Conservation (phyloP, 352 stramenopile genomes). For the Phytophthora vignae region DNA sequence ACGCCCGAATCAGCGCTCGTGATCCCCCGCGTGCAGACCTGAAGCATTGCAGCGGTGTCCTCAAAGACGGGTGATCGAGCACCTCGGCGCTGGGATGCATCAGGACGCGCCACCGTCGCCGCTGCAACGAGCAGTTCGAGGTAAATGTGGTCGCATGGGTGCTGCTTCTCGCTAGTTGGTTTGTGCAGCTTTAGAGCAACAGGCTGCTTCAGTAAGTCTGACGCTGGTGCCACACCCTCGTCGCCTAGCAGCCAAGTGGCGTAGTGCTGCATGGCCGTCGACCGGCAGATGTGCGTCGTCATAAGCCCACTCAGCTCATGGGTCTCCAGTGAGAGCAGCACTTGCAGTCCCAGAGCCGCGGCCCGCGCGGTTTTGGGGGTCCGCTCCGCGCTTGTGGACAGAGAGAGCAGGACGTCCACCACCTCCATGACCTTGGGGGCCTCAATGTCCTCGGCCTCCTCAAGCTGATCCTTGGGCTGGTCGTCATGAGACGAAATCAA, state of each 20-base stretch:
- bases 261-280: constrained; percentile 22
- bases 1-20: constrained; percentile 12
- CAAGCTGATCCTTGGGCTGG: constrained; percentile 14
- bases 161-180: neutral
- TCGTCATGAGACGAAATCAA: constrained; percentile 29
- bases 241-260: constrained; percentile 23
- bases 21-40: constrained; percentile 31
- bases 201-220: neutral
- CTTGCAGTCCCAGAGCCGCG: constrained; percentile 23
- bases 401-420: constrained; percentile 36
- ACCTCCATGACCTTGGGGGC: constrained; percentile 28
- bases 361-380: constrained; percentile 15
- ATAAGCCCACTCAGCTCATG: constrained; percentile 25
- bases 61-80: constrained; percentile 29
- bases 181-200: neutral
- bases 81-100: constrained; percentile 15
- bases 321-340: constrained; percentile 19
- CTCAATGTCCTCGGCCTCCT: constrained; percentile 5
- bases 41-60: constrained; percentile 32
- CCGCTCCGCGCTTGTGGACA: constrained; percentile 20
- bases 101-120: constrained; percentile 12
- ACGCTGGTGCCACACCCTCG: neutral
- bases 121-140: constrained; percentile 29
- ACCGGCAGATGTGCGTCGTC: constrained; percentile 36
- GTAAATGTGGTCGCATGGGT: constrained; percentile 22